phyloP scores from a whole-genome alignment of 805 yeast genomes.

The Saccharomyces mikatae region DNA sequence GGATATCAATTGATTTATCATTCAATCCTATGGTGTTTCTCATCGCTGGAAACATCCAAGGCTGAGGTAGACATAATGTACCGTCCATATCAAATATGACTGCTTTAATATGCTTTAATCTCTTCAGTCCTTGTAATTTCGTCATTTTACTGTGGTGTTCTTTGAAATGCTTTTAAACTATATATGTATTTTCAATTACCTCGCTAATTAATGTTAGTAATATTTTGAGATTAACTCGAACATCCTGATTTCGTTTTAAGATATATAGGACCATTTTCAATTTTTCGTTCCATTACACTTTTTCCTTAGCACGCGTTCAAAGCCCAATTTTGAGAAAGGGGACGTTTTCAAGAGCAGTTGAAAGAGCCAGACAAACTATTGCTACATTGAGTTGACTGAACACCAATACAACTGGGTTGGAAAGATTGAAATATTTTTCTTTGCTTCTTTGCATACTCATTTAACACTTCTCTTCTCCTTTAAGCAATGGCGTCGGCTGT shows the following conservation, averaged over 20 bases:
- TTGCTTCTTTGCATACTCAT: conserved; percentile 28
- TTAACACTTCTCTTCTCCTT: conserved; percentile 14
- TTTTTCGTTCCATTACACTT: background rate
- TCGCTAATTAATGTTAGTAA: background rate
- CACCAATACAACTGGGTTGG: background rate
- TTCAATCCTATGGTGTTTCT: conserved; percentile 47
- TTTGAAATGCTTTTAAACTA: background rate
- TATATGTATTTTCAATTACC: background rate
- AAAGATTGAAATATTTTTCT: background rate
- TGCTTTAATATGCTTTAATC: conserved; percentile 34
- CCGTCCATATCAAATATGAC: conserved; percentile 77
- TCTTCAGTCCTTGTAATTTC: conserved; percentile 16
- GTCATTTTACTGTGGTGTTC: conserved; percentile 7
- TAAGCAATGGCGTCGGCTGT: conserved; percentile 12
- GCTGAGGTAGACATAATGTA: conserved; percentile 59
- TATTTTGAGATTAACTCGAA: background rate
- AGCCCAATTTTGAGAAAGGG: background rate
- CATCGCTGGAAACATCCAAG: conserved; percentile 53
- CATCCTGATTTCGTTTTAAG: background rate
- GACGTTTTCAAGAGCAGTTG: background rate
- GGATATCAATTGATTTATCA: conserved; percentile 41
- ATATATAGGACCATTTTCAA: background rate
- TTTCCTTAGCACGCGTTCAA: background rate
- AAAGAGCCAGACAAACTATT: background rate
- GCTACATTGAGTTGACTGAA: background rate